Evolutionary conservation across 768 basidiomycete species (phyloP), one percentile per base, ranked within the genome.

Genomic region (Saitozyma podzolica): DNA sequence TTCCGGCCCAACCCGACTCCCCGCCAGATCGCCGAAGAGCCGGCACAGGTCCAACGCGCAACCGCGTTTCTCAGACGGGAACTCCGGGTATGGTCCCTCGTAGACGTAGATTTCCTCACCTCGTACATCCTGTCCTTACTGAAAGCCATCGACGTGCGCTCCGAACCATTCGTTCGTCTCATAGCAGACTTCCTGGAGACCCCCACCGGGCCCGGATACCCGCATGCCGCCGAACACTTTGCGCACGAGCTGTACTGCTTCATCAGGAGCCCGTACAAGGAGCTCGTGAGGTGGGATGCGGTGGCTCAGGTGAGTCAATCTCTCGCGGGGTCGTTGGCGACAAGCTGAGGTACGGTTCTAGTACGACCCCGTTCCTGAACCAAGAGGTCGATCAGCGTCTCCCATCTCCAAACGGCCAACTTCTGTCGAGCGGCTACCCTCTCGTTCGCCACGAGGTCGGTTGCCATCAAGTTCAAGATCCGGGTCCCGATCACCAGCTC

Each of bases 31-130:
- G 64, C 90, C 10, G 84, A 88, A 0, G 90, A 91, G 16, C 85
- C 84, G 40, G 88, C 90, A 66, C 81, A 88, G 9, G 60, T 72
- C 13, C 68, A 76, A 55, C 85, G 91, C 10, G 89, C 90, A 40
- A 92, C 87, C 0, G 83, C 83, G 13, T 97, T 95, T 72, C 76
- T 96, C 10, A 84, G 94, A 43, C 84, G 93, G 50, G 93, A 97
- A 75, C 80, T 96, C 49, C 86, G 86, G 54, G 89, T 95, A 5
- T 97, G 93, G 93, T 83, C 85, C 9, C 86, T 87, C 73, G 81
- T 92, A n/a, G 93, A 97, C 73, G 87, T 95, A 6, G 92, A 95
- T 90, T 97, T 94, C 78, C 83, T 97, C 58, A 92, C 90, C 11
- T 89, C 87, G 2, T 91, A 94, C 80, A 90, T 87, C 17, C 81